These are phyloP conservation scores for Dillenia suffruticosa DNA, from an alignment of 164 flowering plant species.

Conservation along the genomic window DNA sequence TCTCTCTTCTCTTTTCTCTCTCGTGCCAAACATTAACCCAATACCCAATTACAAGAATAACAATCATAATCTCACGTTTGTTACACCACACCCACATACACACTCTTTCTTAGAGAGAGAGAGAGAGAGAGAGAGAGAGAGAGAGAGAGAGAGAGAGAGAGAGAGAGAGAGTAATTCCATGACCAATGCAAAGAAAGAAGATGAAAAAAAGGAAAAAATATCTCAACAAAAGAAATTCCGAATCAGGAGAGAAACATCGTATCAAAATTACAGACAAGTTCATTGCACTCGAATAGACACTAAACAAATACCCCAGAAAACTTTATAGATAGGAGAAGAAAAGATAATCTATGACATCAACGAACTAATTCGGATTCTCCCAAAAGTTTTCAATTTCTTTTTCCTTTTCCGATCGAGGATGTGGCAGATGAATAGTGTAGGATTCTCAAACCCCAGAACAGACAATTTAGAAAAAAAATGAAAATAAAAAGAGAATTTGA, in stretches of 20 bases:
- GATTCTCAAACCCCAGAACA: neutral
- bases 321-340: neutral
- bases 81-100: constrained; percentile 4
- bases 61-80: constrained; percentile 41
- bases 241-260: neutral
- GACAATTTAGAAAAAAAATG: neutral
- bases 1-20: constrained; percentile 7
- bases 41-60: constrained; percentile 13
- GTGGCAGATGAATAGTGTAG: too few relatives aligned
- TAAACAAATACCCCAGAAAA: neutral
- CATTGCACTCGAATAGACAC: too few relatives aligned
- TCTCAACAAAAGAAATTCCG: neutral
- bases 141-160: too few relatives aligned
- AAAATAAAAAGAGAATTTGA: neutral
- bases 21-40: constrained; percentile 56
- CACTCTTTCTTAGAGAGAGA: neutral
- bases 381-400: too few relatives aligned
- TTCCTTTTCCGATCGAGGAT: too few relatives aligned
- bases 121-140: too few relatives aligned
- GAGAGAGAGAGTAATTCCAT: too few relatives aligned
- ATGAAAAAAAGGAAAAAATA: neutral
- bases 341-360: too few relatives aligned
- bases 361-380: too few relatives aligned
- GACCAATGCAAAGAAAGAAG: neutral
- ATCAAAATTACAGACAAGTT: neutral